These are phyloP conservation scores for Pseudocercospora ulei DNA, from an alignment of 2,329 filamentous ascomycete genomes.

Conservation along the genomic window DNA sequence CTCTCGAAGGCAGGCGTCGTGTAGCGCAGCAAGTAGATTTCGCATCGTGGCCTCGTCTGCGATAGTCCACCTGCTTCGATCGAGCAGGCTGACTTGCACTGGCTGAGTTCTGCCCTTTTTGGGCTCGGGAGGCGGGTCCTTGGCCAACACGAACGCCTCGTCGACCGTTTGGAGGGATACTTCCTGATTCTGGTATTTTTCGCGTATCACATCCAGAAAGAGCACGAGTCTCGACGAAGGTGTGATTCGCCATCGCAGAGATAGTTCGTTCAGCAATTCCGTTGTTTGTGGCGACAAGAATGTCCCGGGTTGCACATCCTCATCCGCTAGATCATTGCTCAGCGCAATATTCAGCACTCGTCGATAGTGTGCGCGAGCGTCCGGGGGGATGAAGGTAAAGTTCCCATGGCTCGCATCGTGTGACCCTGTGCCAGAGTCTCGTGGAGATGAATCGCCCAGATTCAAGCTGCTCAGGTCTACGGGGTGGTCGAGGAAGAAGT, in stretches of 20 bases:
- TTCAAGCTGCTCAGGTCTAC: conserved; percentile 59
- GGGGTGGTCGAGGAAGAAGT: conserved; percentile 56
- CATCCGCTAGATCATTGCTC: conserved; percentile 50
- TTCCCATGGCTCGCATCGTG: conserved; percentile 35
- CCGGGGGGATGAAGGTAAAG: conserved; percentile 82
- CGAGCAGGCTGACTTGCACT: conserved; percentile 45
- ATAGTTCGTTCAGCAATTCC: conserved; percentile 76
- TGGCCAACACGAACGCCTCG: conserved; percentile 70
- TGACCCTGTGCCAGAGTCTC: conserved; percentile 32
- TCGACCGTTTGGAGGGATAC: conserved; percentile 74
- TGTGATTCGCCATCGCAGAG: conserved; percentile 79
- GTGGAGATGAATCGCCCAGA: conserved; percentile 43
- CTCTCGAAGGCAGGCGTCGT: conserved; percentile 76
- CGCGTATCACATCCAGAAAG: conserved; percentile 72
- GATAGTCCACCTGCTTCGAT: conserved; percentile 45
- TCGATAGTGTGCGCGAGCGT: conserved; percentile 73
- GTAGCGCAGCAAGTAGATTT: conserved; percentile 60
- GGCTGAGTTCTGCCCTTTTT: conserved; percentile 33
- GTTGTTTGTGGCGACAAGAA: conserved; percentile 64
- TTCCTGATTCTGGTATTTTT: conserved; percentile 77
- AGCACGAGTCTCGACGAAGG: conserved; percentile 68
- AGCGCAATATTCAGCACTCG: conserved; percentile 70
- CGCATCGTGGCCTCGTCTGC: conserved; percentile 53
- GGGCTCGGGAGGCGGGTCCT: conserved; percentile 54
- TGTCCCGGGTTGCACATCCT: conserved; percentile 44